Percentiles rank a stretch among this genome's conserved stretches.
These are phyloP conservation scores for Physcomitrium patens DNA, from an alignment of 225 moss, liverwort and hornwort species.

Conservation along the genomic window DNA sequence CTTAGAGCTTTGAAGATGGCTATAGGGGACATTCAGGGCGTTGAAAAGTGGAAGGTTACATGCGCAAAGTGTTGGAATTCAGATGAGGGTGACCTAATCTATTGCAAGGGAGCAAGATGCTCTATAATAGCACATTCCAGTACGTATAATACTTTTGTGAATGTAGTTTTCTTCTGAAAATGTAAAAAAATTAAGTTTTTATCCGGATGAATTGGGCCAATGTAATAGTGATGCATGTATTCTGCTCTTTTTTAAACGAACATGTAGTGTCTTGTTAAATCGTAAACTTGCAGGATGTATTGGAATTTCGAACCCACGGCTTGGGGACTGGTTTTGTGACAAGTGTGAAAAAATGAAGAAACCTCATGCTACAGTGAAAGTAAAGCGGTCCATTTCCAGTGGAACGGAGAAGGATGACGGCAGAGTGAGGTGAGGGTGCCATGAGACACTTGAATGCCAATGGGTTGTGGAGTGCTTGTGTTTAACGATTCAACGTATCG, in stretches of 20 bases:
- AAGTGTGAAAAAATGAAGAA: conserved; percentile 61
- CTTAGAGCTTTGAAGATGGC: conserved; percentile 54
- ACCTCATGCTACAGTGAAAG: conserved; percentile 36
- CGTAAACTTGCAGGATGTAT: conserved; percentile 44
- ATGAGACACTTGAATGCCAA: not conserved
- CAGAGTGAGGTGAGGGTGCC: conserved; percentile 41
- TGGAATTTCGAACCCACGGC: conserved; percentile 37
- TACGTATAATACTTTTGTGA: conserved; percentile 4
- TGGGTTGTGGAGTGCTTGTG: not conserved
- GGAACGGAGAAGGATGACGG: conserved; percentile 49
- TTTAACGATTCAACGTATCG: no score
- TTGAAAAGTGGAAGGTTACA: conserved; percentile 47
- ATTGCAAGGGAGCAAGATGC: conserved; percentile 59
- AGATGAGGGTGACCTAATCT: conserved; percentile 45
- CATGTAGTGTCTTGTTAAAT: not conserved
- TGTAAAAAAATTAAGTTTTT: no score
- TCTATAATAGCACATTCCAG: conserved; percentile 53
- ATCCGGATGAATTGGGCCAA: not conserved
- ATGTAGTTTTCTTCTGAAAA: no score
- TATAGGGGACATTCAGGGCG: conserved; percentile 59
- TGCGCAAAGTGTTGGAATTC: conserved; percentile 52
- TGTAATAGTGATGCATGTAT: not conserved
- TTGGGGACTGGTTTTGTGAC: conserved; percentile 53
- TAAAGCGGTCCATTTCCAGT: conserved; percentile 35
- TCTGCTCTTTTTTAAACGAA: not conserved